Percentiles rank a stretch among this genome's conserved stretches.
These are phyloP conservation scores for Podila epicladia DNA, from an alignment of 192 early-diverging fungal species.

Conservation along the genomic window DNA sequence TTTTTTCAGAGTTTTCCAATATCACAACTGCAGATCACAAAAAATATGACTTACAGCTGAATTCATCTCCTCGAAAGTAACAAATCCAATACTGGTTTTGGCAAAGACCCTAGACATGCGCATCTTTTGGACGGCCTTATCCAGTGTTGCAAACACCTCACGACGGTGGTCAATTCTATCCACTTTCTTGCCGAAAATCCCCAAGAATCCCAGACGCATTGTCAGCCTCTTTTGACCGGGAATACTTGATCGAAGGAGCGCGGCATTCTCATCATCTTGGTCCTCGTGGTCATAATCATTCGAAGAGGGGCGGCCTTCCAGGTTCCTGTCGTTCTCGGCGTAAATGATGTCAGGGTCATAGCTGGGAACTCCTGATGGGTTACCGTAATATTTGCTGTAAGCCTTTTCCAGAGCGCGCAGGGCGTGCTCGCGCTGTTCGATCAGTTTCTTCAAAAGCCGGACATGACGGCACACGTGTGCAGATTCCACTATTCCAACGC, in stretches of 20 bases:
- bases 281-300: background rate
- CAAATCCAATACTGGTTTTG: conserved; percentile 74
- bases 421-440: conserved; percentile 62
- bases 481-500: conserved; percentile 70
- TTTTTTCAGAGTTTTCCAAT: background rate
- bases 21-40: no score
- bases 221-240: conserved; percentile 48
- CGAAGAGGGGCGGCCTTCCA: background rate
- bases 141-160: conserved; percentile 61
- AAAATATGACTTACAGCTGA: conserved; percentile 63
- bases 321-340: conserved; percentile 34
- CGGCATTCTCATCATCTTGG: conserved; percentile 1
- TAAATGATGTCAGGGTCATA: conserved; percentile 66
- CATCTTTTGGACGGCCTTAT: conserved; percentile 62
- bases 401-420: conserved; percentile 67
- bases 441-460: conserved; percentile 60
- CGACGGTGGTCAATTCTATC: conserved; percentile 76
- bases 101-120: conserved; percentile 50
- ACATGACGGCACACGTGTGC: conserved; percentile 71
- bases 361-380: conserved; percentile 69
- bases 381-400: conserved; percentile 70
- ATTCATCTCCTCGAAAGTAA: conserved; percentile 79
- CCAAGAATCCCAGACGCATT: conserved; percentile 53
- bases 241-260: background rate
- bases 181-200: conserved; percentile 64